A percentile compares a stretch with the other conserved stretches of the same genome.
phyloP scores from a whole-genome alignment of 257 asterid genomes.

The Linaria vulgaris region DNA sequence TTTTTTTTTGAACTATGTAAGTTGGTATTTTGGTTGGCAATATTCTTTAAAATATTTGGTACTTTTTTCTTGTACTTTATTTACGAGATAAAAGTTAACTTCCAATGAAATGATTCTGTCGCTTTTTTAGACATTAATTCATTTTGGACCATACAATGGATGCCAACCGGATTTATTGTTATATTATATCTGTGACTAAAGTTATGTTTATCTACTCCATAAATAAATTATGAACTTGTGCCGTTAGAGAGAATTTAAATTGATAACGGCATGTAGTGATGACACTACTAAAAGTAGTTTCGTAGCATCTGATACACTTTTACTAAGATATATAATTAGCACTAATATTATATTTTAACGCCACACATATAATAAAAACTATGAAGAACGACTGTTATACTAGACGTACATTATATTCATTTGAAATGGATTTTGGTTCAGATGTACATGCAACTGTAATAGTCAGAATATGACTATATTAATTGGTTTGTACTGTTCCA shows the following conservation, averaged over 20 bases:
- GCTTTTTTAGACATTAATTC: conserved; percentile 28
- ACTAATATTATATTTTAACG: too few relatives aligned
- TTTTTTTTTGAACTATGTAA: conserved; percentile 7
- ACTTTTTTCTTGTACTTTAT: conserved; percentile 13
- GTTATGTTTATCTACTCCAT: conserved; percentile 21
- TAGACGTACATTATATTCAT: too few relatives aligned
- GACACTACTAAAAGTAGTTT: too few relatives aligned
- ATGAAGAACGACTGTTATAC: too few relatives aligned
- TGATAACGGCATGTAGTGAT: neutral
- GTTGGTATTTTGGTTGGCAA: too few relatives aligned
- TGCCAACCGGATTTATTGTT: conserved; percentile 42
- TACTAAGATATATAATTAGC: too few relatives aligned
- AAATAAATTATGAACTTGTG: neutral
- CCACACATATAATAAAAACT: too few relatives aligned
- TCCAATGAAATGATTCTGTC: conserved; percentile 38
- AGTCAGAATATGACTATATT: too few relatives aligned
- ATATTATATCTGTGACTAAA: neutral
- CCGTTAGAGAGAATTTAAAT: conserved; percentile 2
- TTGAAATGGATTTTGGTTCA: too few relatives aligned
- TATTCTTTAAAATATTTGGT: too few relatives aligned
- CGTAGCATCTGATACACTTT: too few relatives aligned
- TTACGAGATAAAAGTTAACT: conserved; percentile 3
- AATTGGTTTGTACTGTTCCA: neutral
- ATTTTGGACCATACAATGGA: conserved; percentile 36
- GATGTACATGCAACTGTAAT: too few relatives aligned